Base-by-base conservation (phyloP, 768 basidiomycete species). In the Kwoniella sp. region DNA sequence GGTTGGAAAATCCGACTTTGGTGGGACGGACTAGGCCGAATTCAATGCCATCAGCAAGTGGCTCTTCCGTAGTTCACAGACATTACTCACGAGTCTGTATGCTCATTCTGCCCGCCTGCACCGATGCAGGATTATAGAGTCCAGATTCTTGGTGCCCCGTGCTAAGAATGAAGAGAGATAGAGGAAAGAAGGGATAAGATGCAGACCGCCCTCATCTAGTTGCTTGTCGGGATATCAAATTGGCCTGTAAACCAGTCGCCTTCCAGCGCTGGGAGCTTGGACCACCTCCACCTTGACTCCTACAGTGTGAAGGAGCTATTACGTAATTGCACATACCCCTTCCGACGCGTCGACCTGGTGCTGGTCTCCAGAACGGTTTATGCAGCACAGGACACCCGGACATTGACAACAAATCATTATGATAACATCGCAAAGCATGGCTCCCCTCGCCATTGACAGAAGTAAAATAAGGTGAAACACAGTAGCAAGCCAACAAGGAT, bases 231-330 rank as follows among this genome's bases (percentile, higher is more conserved):
- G n/a, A n/a, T n/a, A n/a, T n/a, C n/a, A n/a, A n/a, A n/a, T n/a
- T n/a, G n/a, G n/a, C n/a, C n/a, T n/a, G n/a, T 28, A 37, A 22
- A 34, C 15, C 12, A 41, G 20, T 61, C 11, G 25, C 28, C 20
- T 45, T 17, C 9, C 41, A 20, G 4, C 41, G 8, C 20, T 20
- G 3, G 8, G 22, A 15, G 41, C 20, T n/a, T 65, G 63, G 63
- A 53, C 63, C 50, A 53, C 63, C 63, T 65, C 63, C 63, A 65
- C 63, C 54, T 22, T n/a, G n/a, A n/a, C n/a, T n/a, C n/a, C n/a
- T n/a, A n/a, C n/a, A n/a, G n/a, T n/a, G n/a, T n/a, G n/a, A n/a
- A n/a, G n/a, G n/a, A n/a, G n/a, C n/a, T n/a, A n/a, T n/a, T n/a
- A n/a, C n/a, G n/a, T n/a, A n/a, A n/a, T n/a, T 23, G 12, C 22